phyloP scores from a whole-genome alignment of 106 monocot species.

The Allium fistulosum region DNA sequence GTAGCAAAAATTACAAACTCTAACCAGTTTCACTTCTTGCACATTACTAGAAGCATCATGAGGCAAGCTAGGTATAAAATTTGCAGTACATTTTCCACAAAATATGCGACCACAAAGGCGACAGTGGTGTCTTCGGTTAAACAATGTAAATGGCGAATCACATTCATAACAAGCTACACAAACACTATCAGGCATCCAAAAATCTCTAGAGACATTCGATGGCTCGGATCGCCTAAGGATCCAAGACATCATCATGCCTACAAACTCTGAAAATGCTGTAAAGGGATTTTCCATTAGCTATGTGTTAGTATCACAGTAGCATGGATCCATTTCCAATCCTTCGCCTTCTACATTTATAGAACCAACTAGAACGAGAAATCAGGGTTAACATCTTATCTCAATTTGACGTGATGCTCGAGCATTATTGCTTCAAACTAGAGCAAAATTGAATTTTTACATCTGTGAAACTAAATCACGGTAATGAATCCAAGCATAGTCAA shows the following conservation, averaged over 20 bases:
- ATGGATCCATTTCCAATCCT: no score
- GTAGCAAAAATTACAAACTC: slow-evolving; percentile 86
- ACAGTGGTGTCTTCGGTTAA: slow-evolving; percentile 88
- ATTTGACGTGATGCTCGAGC: no score
- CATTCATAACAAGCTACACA: slow-evolving; percentile 92
- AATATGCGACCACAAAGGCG: slow-evolving; percentile 91
- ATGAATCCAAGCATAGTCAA: no score
- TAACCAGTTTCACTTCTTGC: slow-evolving; percentile 39
- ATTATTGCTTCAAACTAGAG: no score
- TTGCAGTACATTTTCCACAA: slow-evolving; percentile 75
- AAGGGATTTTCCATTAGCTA: slow-evolving; percentile 12
- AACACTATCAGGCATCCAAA: slow-evolving; percentile 92
- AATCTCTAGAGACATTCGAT: slow-evolving; percentile 56
- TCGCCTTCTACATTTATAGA: no score
- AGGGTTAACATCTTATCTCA: no score
- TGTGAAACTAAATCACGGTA: no score
- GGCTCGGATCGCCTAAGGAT: slow-evolving; percentile 55
- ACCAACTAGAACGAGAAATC: no score
- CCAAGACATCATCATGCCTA: slow-evolving; percentile 57
- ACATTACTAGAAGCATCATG: slow-evolving; percentile 9
- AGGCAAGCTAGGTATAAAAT: slow-evolving; percentile 42
- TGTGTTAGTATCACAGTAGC: no score
- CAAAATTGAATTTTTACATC: no score
- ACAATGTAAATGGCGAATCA: slow-evolving; percentile 68
- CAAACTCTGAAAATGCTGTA: slow-evolving; percentile 36